Percentiles rank a stretch among this genome's conserved stretches.
phyloP scores from a whole-genome alignment of 2,329 filamentous ascomycete species.

The Colletotrichum abscissum region DNA sequence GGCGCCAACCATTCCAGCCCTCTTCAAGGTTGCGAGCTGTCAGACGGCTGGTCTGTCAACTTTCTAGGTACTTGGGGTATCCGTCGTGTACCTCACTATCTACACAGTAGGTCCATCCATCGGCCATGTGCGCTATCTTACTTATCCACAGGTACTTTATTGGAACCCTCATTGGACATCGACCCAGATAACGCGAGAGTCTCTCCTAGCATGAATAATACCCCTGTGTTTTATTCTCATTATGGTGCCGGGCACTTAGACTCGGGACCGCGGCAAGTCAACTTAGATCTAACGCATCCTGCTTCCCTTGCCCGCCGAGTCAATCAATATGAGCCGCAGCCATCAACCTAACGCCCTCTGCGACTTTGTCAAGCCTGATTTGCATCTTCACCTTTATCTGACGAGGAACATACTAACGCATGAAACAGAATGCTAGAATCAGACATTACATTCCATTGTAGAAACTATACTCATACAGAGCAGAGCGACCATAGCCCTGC shows the following conservation, averaged over 20 bases:
- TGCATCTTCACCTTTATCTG: background rate
- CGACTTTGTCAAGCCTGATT: background rate
- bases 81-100: background rate
- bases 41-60: background rate
- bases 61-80: background rate
- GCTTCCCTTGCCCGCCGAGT: background rate
- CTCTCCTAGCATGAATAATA: background rate
- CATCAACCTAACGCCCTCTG: background rate
- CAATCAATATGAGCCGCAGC: background rate
- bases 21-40: background rate
- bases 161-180: background rate
- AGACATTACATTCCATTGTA: background rate
- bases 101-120: background rate
- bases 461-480: background rate
- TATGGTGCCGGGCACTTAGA: background rate
- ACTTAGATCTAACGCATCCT: background rate
- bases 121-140: background rate
- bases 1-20: background rate
- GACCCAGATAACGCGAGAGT: background rate
- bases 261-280: background rate
- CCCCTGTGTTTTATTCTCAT: slow-evolving; percentile 2
- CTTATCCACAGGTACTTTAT: background rate
- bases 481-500: background rate
- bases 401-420: background rate
- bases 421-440: background rate